Evolutionary conservation across 805 yeast genomes (phyloP).

Genomic region (Cyberlindnera maritima): DNA sequence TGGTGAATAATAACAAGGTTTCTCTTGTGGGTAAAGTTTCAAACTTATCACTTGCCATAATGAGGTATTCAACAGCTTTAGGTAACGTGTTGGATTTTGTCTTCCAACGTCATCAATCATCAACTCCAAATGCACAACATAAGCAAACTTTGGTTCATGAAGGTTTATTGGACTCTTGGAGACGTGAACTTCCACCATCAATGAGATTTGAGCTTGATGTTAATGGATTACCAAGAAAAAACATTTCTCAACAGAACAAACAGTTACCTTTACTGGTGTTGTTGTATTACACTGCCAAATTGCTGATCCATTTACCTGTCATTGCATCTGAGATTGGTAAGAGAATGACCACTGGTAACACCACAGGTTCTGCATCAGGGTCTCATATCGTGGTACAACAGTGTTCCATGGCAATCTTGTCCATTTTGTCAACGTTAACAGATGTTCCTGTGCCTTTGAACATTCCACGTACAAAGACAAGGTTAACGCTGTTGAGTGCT

Average conservation of each 20-base stretch:
- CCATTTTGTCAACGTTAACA: slow-evolving; percentile 44
- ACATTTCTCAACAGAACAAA: slow-evolving; percentile 26
- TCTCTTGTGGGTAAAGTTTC: slow-evolving; percentile 70
- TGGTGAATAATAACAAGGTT: slow-evolving; percentile 55
- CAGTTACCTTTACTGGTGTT: slow-evolving; percentile 53
- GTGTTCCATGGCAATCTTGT: slow-evolving; percentile 57
- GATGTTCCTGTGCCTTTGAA: slow-evolving; percentile 65
- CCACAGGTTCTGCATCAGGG: slow-evolving; percentile 39
- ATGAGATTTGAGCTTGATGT: slow-evolving; percentile 64
- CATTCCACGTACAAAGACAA: slow-evolving; percentile 57
- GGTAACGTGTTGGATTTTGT: slow-evolving; percentile 72
- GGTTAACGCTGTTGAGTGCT: slow-evolving; percentile 64
- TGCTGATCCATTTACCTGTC: slow-evolving; percentile 64
- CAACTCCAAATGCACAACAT: slow-evolving; percentile 19
- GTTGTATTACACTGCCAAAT: slow-evolving; percentile 59
- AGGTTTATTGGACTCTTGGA: slow-evolving; percentile 75
- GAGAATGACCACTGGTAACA: slow-evolving; percentile 7
- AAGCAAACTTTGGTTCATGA: slow-evolving; percentile 47
- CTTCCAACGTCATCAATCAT: slow-evolving; percentile 48
- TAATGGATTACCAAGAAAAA: slow-evolving; percentile 43
- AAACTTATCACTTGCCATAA: slow-evolving; percentile 57
- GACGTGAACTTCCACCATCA: slow-evolving; percentile 60
- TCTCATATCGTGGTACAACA: slow-evolving; percentile 69
- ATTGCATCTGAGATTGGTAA: slow-evolving; percentile 38
- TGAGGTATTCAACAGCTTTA: slow-evolving; percentile 69